A percentile compares a stretch with the other conserved stretches of the same genome.
These are phyloP conservation scores for Orbilia blumenaviensis DNA, from an alignment of 2,329 filamentous ascomycete species.

Conservation along the genomic window DNA sequence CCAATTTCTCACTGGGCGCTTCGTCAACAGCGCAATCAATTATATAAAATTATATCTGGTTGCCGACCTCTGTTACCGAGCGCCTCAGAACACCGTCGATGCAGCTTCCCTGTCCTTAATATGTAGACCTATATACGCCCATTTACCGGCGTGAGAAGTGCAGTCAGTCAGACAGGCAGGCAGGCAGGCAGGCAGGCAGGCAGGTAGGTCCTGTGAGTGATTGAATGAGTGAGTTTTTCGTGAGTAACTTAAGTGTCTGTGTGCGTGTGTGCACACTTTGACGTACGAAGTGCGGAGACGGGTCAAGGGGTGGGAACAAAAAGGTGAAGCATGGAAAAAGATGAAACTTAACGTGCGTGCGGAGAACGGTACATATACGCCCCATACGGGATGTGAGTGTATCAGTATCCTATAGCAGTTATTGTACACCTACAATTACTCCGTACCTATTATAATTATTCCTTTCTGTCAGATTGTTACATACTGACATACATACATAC, in stretches of 20 bases:
- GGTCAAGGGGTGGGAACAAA: background rate
- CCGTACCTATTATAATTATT: too few relatives aligned
- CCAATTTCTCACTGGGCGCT: constrained; percentile 13
- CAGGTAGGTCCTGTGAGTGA: too few relatives aligned
- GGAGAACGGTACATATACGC: background rate
- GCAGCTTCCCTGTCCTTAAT: constrained; percentile 8
- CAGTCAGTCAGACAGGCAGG: too few relatives aligned
- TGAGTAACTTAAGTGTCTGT: too few relatives aligned
- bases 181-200: too few relatives aligned
- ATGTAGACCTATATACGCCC: background rate
- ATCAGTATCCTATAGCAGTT: too few relatives aligned
- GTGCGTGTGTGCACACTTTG: too few relatives aligned
- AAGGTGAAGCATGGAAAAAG: background rate
- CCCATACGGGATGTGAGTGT: too few relatives aligned
- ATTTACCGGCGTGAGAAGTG: constrained; percentile 9
- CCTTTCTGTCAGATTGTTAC: too few relatives aligned
- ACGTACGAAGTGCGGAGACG: background rate
- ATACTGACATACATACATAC: too few relatives aligned
- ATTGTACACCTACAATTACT: too few relatives aligned
- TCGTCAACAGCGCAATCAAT: constrained; percentile 7
- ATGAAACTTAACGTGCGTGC: background rate
- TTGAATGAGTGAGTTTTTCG: too few relatives aligned
- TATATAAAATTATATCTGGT: constrained; percentile 24
- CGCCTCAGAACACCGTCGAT: constrained; percentile 16
- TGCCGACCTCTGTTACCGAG: constrained; percentile 39